Evolutionary conservation across 345 rosid species (phyloP).

Genomic region (thale cress (Arabidopsis thaliana)): DNA sequence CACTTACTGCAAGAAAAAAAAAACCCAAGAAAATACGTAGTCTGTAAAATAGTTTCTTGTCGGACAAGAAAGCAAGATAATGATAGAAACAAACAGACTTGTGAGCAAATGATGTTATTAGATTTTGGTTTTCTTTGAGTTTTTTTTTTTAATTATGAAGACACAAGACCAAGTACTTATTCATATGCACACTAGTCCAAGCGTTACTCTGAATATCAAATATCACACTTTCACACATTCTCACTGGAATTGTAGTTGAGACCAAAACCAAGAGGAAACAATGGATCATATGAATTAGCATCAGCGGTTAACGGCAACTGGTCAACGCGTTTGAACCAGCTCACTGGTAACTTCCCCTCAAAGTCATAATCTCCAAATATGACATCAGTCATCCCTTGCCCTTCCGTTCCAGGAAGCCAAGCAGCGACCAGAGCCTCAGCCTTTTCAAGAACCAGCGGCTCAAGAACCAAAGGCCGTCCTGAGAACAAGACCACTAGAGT

Average conservation of each 20-base stretch:
- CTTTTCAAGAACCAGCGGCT: conserved; percentile 58
- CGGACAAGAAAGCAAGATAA: no score
- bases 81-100: background rate
- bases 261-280: conserved; percentile 71
- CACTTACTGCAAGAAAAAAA: background rate
- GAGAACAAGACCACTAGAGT: conserved; percentile 62
- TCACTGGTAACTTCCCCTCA: conserved; percentile 64
- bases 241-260: background rate
- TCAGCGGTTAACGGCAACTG: conserved; percentile 41
- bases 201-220: background rate
- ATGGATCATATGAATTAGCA: conserved; percentile 54
- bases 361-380: conserved; percentile 72
- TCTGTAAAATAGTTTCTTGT: no score
- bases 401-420: conserved; percentile 91
- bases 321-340: conserved; percentile 63
- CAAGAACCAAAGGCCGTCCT: conserved; percentile 77
- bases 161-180: background rate
- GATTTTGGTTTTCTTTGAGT: background rate
- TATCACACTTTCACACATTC: conserved; percentile 1
- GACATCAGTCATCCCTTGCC: conserved; percentile 69
- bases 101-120: background rate
- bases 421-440: conserved; percentile 73
- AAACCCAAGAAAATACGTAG: background rate
- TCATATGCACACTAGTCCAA: background rate
- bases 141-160: background rate